A percentile compares a stretch with the other conserved stretches of the same genome.
phyloP scores from a whole-genome alignment of 495 filamentous ascomycete species.

The Neurospora hispaniola region DNA sequence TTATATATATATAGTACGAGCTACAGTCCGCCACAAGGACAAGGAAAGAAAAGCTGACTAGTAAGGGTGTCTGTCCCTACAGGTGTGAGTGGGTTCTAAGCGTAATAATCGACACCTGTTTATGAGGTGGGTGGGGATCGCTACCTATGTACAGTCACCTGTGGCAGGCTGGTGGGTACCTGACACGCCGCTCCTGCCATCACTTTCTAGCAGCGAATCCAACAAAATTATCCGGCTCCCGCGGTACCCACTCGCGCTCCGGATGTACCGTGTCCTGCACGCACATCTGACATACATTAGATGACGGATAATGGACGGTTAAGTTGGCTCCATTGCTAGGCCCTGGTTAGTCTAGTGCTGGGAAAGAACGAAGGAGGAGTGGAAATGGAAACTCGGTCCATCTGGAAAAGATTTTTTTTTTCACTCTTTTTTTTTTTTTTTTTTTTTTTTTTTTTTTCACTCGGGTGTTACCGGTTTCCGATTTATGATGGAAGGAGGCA shows the following conservation, averaged over 20 bases:
- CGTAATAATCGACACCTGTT: too few species aligned
- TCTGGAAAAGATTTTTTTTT: background rate
- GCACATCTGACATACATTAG: background rate
- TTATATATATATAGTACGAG: too few species aligned
- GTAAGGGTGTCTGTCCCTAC: too few species aligned
- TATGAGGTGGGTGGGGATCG: background rate
- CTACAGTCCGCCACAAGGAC: too few species aligned
- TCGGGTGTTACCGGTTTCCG: background rate
- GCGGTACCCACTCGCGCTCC: background rate
- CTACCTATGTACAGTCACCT: background rate
- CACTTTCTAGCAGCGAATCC: background rate
- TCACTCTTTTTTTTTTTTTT: too few species aligned
- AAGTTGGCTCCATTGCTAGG: background rate
- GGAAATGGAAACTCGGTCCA: background rate
- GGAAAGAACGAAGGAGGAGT: background rate
- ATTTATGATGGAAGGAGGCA: background rate
- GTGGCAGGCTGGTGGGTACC: conserved; percentile 2
- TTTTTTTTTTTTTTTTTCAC: background rate
- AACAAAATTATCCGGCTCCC: background rate
- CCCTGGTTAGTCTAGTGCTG: background rate
- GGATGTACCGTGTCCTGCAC: background rate
- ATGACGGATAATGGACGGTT: background rate
- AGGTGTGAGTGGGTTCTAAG: too few species aligned
- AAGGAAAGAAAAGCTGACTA: too few species aligned
- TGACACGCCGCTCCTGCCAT: background rate